Base-by-base conservation (phyloP, 306 rosid species). In the Arachis hypogaea region DNA sequence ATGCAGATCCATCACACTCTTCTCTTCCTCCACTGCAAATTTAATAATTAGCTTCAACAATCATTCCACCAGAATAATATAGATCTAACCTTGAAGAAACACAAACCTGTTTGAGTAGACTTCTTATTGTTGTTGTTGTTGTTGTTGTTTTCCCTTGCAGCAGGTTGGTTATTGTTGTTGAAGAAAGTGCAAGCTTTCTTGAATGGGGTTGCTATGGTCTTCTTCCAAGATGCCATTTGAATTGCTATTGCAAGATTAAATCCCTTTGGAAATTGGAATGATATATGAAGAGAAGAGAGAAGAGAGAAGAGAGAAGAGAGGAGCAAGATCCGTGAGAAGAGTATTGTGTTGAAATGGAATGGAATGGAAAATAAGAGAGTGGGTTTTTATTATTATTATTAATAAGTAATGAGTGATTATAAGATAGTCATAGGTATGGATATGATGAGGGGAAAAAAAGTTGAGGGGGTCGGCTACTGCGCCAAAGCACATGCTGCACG, bases 311-410 rank as follows among this genome's bases (percentile, higher is more conserved):
- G 69, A 73, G 63, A 49, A 33, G 65, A 64, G 85, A 66, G 81
- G 55, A 83, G 89, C 93, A 85, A 86, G 97, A 90, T 90, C 98
- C 97, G 90, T 82, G 88, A 88, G 93, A 86, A 83, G 93, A 82
- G 38, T 33, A 33, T 33, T 33, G 38, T 33, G 38, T 33, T 33
- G 38, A 4, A 33, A 2, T 33, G 3, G 38, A 33, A 33, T 33
- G 38, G 38, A 33, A 33, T 33, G 38, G 4, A 4, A 33, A 33
- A 33, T 33, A 33, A 33, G 38, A 33, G 4, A 33, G 38, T 33
- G 38, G 4, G 4, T 33, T 33, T 33, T 33, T 33, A 33, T 33
- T 33, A 33, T 33, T 4, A 22, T 22, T 22, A 22, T 22, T 22
- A 22, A 1, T 22, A 22, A 22, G 28, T 22, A 22, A 22, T 22